Conservation (phyloP, 495 filamentous ascomycete genomes). For the Aspergillus olivimuriae region DNA sequence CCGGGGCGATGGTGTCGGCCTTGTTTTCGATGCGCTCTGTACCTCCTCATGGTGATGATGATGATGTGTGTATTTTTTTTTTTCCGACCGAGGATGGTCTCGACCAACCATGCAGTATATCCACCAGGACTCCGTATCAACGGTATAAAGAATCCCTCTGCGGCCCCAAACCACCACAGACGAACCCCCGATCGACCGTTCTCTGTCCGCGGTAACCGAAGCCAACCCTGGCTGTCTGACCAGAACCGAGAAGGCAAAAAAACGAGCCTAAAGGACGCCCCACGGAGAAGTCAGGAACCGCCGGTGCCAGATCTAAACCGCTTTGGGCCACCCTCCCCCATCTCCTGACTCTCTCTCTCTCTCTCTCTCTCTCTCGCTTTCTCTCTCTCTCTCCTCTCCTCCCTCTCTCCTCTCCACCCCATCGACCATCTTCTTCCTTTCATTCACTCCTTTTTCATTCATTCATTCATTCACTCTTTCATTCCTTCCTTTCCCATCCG, state of each 20-base stretch:
- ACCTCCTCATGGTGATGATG: neutral
- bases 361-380: slow-evolving; percentile 15
- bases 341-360: slow-evolving; percentile 6
- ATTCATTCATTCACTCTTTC: slow-evolving; percentile 16
- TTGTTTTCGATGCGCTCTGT: no score
- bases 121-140: no score
- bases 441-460: slow-evolving; percentile 32
- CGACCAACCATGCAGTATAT: neutral
- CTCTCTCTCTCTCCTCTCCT: slow-evolving; percentile 21
- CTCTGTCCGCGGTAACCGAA: neutral
- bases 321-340: slow-evolving; percentile 5
- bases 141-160: no score
- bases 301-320: slow-evolving; percentile 11
- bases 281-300: slow-evolving; percentile 8
- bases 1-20: neutral
- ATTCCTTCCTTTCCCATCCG: slow-evolving; percentile 16
- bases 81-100: neutral
- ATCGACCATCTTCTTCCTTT: slow-evolving; percentile 26
- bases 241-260: neutral
- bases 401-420: slow-evolving; percentile 23
- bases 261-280: neutral
- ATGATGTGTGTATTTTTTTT: neutral
- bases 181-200: neutral
- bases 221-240: no score
- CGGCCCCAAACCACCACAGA: neutral